A percentile compares a stretch with the other conserved stretches of the same genome.
phyloP scores from a whole-genome alignment of 768 basidiomycete genomes.

The Ramaria rubella region DNA sequence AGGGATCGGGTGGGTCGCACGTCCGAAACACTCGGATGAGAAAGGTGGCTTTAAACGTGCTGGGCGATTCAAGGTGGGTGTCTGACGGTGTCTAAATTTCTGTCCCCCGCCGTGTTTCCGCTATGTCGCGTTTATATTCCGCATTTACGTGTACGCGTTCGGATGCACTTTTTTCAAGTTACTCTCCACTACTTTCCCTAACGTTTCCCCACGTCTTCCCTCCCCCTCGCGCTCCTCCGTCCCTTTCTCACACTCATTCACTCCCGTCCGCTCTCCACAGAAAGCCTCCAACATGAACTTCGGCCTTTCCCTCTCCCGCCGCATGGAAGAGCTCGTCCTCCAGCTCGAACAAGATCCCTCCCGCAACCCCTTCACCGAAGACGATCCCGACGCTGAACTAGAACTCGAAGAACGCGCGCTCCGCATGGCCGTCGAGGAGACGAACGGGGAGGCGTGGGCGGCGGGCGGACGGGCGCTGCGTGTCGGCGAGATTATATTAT shows the following conservation, averaged over 20 bases:
- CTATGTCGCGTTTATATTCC: slow-evolving; percentile 39
- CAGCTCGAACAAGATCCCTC: slow-evolving; percentile 14
- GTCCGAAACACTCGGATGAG: slow-evolving; percentile 47
- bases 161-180: too few relatives aligned
- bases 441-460: slow-evolving; percentile 66
- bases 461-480: slow-evolving; percentile 68
- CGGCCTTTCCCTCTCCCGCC: slow-evolving; percentile 59
- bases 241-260: too few relatives aligned
- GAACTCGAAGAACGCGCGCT: slow-evolving; percentile 67
- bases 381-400: slow-evolving; percentile 33
- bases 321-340: slow-evolving; percentile 44
- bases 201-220: slow-evolving; percentile 45
- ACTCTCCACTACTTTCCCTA: too few relatives aligned
- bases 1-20: slow-evolving; percentile 76
- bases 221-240: too few relatives aligned
- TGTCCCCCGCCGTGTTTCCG: slow-evolving; percentile 37
- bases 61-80: slow-evolving; percentile 91
- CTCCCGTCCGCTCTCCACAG: too few relatives aligned
- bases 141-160: too few relatives aligned
- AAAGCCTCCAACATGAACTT: slow-evolving; percentile 94
- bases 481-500: slow-evolving; percentile 71
- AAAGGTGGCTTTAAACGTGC: slow-evolving; percentile 66
- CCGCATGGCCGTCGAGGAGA: slow-evolving; percentile 67
- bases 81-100: slow-evolving; percentile 38
- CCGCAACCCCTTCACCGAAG: slow-evolving; percentile 15